A percentile compares a stretch with the other conserved stretches of the same genome.
Conservation (phyloP, 73 alveolate species). For the Paramecium caudatum region DNA sequence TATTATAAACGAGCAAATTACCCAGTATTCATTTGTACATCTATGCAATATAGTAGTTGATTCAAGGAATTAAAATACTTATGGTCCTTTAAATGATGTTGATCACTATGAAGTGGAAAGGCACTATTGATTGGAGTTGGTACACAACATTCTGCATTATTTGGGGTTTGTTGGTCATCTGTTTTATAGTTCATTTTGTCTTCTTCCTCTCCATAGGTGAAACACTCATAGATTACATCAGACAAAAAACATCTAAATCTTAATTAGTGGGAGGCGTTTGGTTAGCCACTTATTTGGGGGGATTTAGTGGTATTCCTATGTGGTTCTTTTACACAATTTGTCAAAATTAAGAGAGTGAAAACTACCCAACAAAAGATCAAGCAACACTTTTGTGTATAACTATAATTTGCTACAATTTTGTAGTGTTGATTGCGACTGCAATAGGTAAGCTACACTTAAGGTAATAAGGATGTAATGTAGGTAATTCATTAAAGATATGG, state of each 20-base stretch:
- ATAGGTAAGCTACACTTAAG: neutral
- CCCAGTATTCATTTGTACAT: neutral
- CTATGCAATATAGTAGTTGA: neutral
- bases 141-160: conserved; percentile 32
- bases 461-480: neutral
- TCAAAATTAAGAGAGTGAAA: neutral
- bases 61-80: conserved; percentile 18
- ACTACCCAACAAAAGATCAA: conserved; percentile 2
- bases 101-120: conserved; percentile 45
- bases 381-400: neutral
- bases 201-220: conserved; percentile 21
- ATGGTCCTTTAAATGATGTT: conserved; percentile 16
- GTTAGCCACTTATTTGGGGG: conserved; percentile 12
- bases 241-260: neutral
- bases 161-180: conserved; percentile 44
- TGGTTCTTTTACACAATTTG: conserved; percentile 1
- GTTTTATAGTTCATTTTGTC: conserved; percentile 31
- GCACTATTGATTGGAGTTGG: conserved; percentile 56
- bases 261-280: conserved; percentile 48
- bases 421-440: neutral
- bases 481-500: conserved; percentile 25
- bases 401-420: conserved; percentile 1
- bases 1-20: neutral
- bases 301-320: conserved; percentile 54
- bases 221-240: neutral